Evolutionary conservation across 2,329 filamentous ascomycete species (phyloP).

Genomic region (Ophiocordyceps camponoti-floridani): DNA sequence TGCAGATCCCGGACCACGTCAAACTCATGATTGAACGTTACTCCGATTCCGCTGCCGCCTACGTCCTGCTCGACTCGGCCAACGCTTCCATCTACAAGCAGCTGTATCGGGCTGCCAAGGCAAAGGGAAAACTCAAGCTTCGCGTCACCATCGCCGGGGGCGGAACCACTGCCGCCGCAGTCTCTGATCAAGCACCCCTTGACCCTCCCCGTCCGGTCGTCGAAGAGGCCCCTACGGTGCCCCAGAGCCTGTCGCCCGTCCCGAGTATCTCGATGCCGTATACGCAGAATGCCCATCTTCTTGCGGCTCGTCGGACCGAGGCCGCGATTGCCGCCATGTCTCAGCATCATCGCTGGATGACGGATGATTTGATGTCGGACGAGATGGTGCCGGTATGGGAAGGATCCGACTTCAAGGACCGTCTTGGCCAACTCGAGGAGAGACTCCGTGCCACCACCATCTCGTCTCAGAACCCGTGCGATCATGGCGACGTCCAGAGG

Average conservation of each 20-base stretch:
- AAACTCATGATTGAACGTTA: slow-evolving; percentile 66
- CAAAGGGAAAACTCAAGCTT: slow-evolving; percentile 91
- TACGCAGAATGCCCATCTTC: no score
- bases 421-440: slow-evolving; percentile 5
- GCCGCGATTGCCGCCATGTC: no score
- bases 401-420: slow-evolving; percentile 8
- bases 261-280: not conserved
- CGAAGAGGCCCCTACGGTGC: not conserved
- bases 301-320: no score
- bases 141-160: slow-evolving; percentile 37
- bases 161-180: not conserved
- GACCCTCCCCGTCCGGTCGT: not conserved
- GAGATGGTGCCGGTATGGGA: no score
- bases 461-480: not conserved
- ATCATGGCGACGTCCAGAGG: no score
- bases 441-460: not conserved
- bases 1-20: slow-evolving; percentile 14
- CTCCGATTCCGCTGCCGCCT: slow-evolving; percentile 77
- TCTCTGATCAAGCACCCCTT: not conserved
- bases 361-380: no score
- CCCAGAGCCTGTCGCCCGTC: not conserved
- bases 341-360: no score
- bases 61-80: slow-evolving; percentile 58
- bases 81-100: slow-evolving; percentile 88
- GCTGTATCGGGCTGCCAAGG: slow-evolving; percentile 88